phyloP scores from a whole-genome alignment of 768 basidiomycete genomes.

The Termitomyces heimii region DNA sequence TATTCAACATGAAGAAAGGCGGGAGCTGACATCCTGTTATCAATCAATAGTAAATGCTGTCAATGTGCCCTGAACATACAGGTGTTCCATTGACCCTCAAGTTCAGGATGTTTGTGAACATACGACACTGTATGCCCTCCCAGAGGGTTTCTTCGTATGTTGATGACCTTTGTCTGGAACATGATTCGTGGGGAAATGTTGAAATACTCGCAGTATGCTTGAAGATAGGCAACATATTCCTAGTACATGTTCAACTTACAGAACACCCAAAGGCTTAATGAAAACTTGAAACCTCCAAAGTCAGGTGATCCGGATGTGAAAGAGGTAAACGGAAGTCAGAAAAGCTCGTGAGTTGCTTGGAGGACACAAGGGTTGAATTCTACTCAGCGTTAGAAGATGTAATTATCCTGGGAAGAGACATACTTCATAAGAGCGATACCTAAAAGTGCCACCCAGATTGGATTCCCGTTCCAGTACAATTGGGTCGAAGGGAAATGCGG shows the following conservation, averaged over 20 bases:
- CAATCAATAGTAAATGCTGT: background rate
- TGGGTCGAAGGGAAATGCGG: conserved; percentile 40
- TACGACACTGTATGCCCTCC: conserved; percentile 34
- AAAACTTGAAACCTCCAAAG: conserved; percentile 25
- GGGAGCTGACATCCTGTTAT: conserved; percentile 14
- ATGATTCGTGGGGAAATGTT: conserved; percentile 29
- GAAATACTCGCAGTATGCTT: conserved; percentile 38
- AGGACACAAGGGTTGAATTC: conserved; percentile 47
- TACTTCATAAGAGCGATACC: conserved; percentile 42
- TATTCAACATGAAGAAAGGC: conserved; percentile 28
- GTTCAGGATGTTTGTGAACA: conserved; percentile 14
- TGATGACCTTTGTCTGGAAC: conserved; percentile 30
- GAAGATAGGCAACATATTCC: conserved; percentile 49
- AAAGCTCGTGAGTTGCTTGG: conserved; percentile 55
- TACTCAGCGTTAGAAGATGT: conserved; percentile 13
- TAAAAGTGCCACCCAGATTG: conserved; percentile 48
- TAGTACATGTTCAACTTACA: conserved; percentile 8
- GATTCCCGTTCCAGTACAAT: conserved; percentile 42
- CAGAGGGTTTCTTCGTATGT: conserved; percentile 23
- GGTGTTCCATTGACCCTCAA: conserved; percentile 21
- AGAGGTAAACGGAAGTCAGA: conserved; percentile 51
- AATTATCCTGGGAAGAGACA: background rate
- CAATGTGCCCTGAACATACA: conserved; percentile 12
- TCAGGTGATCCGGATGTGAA: conserved; percentile 41
- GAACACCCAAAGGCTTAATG: background rate